Base-by-base conservation (phyloP, 768 basidiomycete genomes). In the Serendipita indica region DNA sequence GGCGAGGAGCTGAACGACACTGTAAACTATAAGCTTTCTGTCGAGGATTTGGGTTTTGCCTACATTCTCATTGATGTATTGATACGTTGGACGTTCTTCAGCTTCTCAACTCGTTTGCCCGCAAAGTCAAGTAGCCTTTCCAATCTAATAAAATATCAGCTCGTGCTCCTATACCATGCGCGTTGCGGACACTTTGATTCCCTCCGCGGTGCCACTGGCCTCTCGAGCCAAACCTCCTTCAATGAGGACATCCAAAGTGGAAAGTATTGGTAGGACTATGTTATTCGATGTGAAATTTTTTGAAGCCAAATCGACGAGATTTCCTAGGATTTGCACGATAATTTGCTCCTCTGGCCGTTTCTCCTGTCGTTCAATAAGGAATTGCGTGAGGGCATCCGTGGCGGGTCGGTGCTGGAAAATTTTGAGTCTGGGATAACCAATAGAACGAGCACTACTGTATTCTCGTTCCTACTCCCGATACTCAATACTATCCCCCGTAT, bases 61-160 rank as follows among this genome's bases (percentile, higher is more conserved):
- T 64, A 94, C 94, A 88, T 79, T 69, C 84, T 87, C 87, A 90
- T 89, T 3, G 83, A 81, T 60, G 84, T 81, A 10, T 78, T 75
- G 22, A 96, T 82, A 58, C 94, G 72, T 63, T 85, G 85, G n/a
- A 89, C 71, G 62, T 81, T 94, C 72, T 91, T 96, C 58, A 92
- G 69, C 28, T 78, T 79, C 14, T 74, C 70, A 7, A 87, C 74
- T 66, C 84, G 83, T 65, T 73, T 80, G 16, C 79, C 76, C 28
- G 78, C 75, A 52, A 89, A 70, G 10, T 73, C 65, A 30, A 87
- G 69, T 58, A 90, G 67, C 13, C 70, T 67, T 32, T 73, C 69
- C 33, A 88, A 66, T 54, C 86, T 89, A 63, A 6, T 60, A 52
- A 61, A 43, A 43, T 58, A 5, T 22, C 61, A 61, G 57, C 43